Evolutionary conservation across 1,139 yeast species (phyloP).

Genomic region (Nadsonia starkeyi-henricii): DNA sequence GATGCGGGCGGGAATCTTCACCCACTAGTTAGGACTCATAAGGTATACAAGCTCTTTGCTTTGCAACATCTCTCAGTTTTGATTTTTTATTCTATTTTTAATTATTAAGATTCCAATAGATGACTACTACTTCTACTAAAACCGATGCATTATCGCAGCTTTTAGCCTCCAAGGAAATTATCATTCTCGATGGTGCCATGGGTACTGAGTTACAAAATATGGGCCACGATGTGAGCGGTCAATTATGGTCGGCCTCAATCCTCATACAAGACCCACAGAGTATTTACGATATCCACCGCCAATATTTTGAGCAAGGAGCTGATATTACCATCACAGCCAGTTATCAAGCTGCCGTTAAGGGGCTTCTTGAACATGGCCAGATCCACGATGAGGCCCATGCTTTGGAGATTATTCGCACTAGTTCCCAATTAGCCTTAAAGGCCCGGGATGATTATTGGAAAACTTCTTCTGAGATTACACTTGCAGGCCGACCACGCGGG

Average conservation of each 20-base stretch:
- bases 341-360: constrained; percentile 42
- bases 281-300: constrained; percentile 36
- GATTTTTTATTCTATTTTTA: too few relatives aligned
- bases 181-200: constrained; percentile 32
- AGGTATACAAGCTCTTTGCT: too few relatives aligned
- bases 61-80: too few relatives aligned
- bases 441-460: not conserved
- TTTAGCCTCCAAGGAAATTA: constrained; percentile 8
- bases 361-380: constrained; percentile 25
- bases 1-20: too few relatives aligned
- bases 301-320: constrained; percentile 41
- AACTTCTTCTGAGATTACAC: too few relatives aligned
- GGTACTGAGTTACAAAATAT: constrained; percentile 31
- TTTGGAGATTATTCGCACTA: constrained; percentile 6
- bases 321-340: constrained; percentile 44
- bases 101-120: too few relatives aligned
- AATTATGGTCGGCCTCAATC: constrained; percentile 38
- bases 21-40: too few relatives aligned
- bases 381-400: constrained; percentile 21
- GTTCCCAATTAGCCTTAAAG: constrained; percentile 2
- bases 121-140: too few relatives aligned
- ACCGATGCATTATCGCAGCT: too few relatives aligned
- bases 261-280: constrained; percentile 8
- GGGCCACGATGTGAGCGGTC: constrained; percentile 26
- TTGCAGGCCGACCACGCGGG: constrained; percentile 13